Evolutionary conservation across 768 basidiomycete species (phyloP).

Genomic region (Podaxis sp.): DNA sequence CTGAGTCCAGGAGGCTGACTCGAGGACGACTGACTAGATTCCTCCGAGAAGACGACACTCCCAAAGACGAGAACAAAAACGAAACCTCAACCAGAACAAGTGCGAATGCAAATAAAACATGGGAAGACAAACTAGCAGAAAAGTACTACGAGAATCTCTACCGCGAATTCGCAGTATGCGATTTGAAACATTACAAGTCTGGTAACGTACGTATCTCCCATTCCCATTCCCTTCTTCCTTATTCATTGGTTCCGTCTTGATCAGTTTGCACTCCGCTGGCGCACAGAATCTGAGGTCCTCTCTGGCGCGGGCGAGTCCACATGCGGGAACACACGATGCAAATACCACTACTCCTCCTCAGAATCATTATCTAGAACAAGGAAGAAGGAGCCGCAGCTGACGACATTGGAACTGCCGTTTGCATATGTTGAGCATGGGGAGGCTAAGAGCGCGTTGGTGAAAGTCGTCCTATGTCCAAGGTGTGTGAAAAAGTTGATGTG

Average conservation of each 20-base stretch:
- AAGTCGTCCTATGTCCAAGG: conserved; percentile 77
- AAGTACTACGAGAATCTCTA: conserved; percentile 89
- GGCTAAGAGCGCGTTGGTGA: conserved; percentile 79
- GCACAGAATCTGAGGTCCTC: conserved; percentile 88
- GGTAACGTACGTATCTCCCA: conserved; percentile 58
- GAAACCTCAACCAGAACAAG: conserved; percentile 12
- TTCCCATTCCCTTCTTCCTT: not conserved
- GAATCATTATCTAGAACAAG: conserved; percentile 1
- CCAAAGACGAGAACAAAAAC: conserved; percentile 20
- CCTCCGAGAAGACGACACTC: conserved; percentile 59
- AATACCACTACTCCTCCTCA: conserved; percentile 43
- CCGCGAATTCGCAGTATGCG: conserved; percentile 88
- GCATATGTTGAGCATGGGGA: conserved; percentile 78
- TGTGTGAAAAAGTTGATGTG: conserved; percentile 86
- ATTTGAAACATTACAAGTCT: conserved; percentile 94
- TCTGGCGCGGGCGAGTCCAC: conserved; percentile 81
- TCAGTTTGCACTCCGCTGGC: conserved; percentile 89
- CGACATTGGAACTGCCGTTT: conserved; percentile 88
- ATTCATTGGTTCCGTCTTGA: not conserved
- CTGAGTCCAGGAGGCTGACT: too few relatives aligned
- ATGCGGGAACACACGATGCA: conserved; percentile 87
- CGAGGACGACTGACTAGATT: conserved; percentile 44
- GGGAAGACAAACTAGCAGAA: conserved; percentile 82
- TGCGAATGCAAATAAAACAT: conserved; percentile 28
- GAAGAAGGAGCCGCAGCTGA: conserved; percentile 34